Conservation (phyloP, 1,139 yeast species). For the Debaryomyces subglobosus region DNA sequence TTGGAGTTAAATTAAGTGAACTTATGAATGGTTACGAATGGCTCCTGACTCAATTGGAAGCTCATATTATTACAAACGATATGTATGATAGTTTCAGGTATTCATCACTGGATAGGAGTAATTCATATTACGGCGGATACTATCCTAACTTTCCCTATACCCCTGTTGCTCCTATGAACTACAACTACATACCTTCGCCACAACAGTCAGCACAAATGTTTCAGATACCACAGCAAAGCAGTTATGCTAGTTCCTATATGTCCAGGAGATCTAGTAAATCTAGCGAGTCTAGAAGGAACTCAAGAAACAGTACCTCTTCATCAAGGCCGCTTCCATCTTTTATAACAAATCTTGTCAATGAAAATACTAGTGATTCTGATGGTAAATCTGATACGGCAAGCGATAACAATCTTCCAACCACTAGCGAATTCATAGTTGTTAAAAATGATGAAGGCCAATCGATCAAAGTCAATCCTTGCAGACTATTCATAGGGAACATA, state of each 20-base stretch:
- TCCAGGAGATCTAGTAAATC: conserved; percentile 13
- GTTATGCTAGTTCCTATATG: conserved; percentile 8
- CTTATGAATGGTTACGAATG: conserved; percentile 32
- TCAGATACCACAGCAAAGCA: neutral
- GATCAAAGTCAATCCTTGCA: conserved; percentile 38
- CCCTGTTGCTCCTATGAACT: conserved; percentile 3
- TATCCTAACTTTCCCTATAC: conserved; percentile 8
- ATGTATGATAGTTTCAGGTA: neutral
- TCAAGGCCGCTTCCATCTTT: conserved; percentile 32
- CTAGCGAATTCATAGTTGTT: conserved; percentile 21
- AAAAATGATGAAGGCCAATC: conserved; percentile 34
- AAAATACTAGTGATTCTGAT: neutral
- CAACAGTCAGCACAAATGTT: neutral
- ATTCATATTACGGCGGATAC: conserved; percentile 9
- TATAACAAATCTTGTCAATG: conserved; percentile 31
- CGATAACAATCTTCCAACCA: conserved; percentile 1
- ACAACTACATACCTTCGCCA: conserved; percentile 10
- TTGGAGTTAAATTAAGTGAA: conserved; percentile 20
- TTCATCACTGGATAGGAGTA: neutral
- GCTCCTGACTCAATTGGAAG: conserved; percentile 24
- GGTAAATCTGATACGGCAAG: neutral
- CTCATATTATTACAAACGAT: conserved; percentile 11
- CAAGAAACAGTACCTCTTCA: conserved; percentile 14
- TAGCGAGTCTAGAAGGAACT: conserved; percentile 16
- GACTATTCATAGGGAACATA: conserved; percentile 57